Percentiles rank a stretch among this genome's conserved stretches.
Conservation (phyloP, 1,139 yeast species). For the Debaryomyces robertsiae region DNA sequence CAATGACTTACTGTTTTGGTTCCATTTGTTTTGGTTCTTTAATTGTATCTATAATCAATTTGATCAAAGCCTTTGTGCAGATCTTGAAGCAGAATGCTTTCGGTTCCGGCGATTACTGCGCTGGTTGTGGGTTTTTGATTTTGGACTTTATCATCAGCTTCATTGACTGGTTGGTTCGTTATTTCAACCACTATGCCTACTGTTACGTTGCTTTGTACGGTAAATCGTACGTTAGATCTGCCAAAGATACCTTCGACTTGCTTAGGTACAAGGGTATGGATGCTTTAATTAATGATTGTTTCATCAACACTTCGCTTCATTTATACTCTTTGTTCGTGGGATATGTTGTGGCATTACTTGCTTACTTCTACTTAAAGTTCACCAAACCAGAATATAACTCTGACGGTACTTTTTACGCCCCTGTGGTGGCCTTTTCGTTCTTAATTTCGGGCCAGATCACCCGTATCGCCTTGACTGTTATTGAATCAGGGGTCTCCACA, state of each 20-base stretch:
- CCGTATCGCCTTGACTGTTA: constrained; percentile 70
- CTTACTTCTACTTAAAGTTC: constrained; percentile 69
- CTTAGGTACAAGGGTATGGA: constrained; percentile 81
- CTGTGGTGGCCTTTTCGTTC: constrained; percentile 77
- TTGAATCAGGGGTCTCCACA: constrained; percentile 81
- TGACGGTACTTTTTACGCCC: constrained; percentile 69
- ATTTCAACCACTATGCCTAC: constrained; percentile 90
- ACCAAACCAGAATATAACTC: constrained; percentile 74
- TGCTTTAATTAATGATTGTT: constrained; percentile 81
- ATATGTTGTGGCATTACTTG: constrained; percentile 66
- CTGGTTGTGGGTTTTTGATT: constrained; percentile 55
- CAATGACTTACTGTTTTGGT: constrained; percentile 86
- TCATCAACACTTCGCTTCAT: constrained; percentile 74
- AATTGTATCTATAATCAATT: constrained; percentile 74
- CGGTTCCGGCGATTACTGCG: constrained; percentile 56
- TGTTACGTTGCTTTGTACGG: constrained; percentile 89
- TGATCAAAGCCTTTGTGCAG: constrained; percentile 52
- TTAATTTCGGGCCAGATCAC: constrained; percentile 77
- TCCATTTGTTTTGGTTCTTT: constrained; percentile 88
- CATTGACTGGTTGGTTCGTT: constrained; percentile 77
- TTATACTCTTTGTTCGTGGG: constrained; percentile 74
- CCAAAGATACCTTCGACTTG: constrained; percentile 81
- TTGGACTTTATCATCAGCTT: constrained; percentile 64
- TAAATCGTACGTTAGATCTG: constrained; percentile 70
- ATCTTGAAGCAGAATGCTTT: constrained; percentile 56